Percentiles rank a stretch among this genome's conserved stretches.
Conservation (phyloP, 2,329 filamentous ascomycete genomes). For the Sphaerulina populicola region DNA sequence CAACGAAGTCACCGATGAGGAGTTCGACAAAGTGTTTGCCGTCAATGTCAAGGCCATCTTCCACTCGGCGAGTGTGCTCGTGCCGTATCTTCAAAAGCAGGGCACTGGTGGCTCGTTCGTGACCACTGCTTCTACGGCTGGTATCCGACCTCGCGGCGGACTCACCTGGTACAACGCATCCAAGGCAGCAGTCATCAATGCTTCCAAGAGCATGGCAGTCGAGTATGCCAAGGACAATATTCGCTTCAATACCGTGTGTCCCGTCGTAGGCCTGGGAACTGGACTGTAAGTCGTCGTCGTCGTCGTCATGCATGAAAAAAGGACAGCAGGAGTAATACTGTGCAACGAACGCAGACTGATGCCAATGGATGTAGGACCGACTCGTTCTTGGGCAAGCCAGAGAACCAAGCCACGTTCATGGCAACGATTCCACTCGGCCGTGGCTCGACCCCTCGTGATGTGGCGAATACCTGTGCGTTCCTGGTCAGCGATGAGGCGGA, state of each 20-base stretch:
- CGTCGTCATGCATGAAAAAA: no score
- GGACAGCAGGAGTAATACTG: no score
- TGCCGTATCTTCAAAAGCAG: slow-evolving; percentile 53
- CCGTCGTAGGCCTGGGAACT: slow-evolving; percentile 30
- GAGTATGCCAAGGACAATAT: slow-evolving; percentile 67
- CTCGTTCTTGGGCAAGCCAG: slow-evolving; percentile 51
- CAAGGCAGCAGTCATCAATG: slow-evolving; percentile 55
- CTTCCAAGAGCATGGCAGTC: slow-evolving; percentile 59
- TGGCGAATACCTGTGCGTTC: slow-evolving; percentile 63
- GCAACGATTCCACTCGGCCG: slow-evolving; percentile 50
- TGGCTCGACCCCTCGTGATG: slow-evolving; percentile 52
- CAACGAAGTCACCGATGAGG: slow-evolving; percentile 54
- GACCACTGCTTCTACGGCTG: slow-evolving; percentile 59
- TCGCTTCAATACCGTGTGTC: slow-evolving; percentile 61
- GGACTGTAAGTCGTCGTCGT: slow-evolving; percentile 27
- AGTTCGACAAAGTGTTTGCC: slow-evolving; percentile 58
- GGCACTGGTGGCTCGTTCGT: slow-evolving; percentile 54
- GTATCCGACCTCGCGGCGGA: slow-evolving; percentile 52
- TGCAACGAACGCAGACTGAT: neutral
- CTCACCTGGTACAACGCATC: slow-evolving; percentile 64
- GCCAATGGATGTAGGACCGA: slow-evolving; percentile 19
- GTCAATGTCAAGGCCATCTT: slow-evolving; percentile 64
- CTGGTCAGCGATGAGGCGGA: slow-evolving; percentile 62
- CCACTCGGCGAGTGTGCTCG: slow-evolving; percentile 50
- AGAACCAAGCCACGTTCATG: slow-evolving; percentile 51